Base-by-base conservation (phyloP, 2,329 filamentous ascomycete genomes). In the Scytalidium lignicola region DNA sequence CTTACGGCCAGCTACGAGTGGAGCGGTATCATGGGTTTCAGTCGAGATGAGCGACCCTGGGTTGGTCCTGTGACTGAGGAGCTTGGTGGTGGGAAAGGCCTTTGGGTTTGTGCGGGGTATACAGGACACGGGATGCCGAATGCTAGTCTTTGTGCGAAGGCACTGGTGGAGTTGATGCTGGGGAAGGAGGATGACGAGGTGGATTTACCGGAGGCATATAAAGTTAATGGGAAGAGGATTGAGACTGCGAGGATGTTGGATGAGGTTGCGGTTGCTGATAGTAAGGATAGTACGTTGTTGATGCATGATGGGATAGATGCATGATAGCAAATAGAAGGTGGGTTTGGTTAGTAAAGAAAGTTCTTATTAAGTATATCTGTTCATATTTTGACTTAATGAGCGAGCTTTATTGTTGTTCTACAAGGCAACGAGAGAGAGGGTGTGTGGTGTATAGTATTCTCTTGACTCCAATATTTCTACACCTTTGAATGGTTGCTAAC, bases 21-120 rank as follows among this genome's bases (percentile, higher is more conserved):
- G 88, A 88, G 85, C 1, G 88, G 88, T 0, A 86, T 90, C 56
- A 91, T 90, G 87, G 87, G 84, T 0, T 90, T 82, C 65, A 82
- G 79, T 23, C 70, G 81, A 6, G 88, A 91, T 62, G 70, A 75
- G 0, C 65, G 76, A 45, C 86, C 88, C 0, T 90, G 83, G 82
- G 83, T 91, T 2, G 88, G 87, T 0, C 66, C 69, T 9, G 78
- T 90, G n/a, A 82, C 83, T 0, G 67, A 67, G 29, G 59, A 63
- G 5, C 55, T 76, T 20, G 67, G 76, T 4, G 80, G 75, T n/a
- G 70, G 66, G 17, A 63, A 73, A 2, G 82, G 83, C 0, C 55
- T 88, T 47, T 89, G 74, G 70, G 55, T 89, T 12, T 77, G 76
- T 52, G 84, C 75, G 2, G 86, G 83, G 2, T 89, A 85, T 59